These are phyloP conservation scores for Dothideomycetidae sp. DNA, from an alignment of 2,329 filamentous ascomycete genomes.

Conservation along the genomic window DNA sequence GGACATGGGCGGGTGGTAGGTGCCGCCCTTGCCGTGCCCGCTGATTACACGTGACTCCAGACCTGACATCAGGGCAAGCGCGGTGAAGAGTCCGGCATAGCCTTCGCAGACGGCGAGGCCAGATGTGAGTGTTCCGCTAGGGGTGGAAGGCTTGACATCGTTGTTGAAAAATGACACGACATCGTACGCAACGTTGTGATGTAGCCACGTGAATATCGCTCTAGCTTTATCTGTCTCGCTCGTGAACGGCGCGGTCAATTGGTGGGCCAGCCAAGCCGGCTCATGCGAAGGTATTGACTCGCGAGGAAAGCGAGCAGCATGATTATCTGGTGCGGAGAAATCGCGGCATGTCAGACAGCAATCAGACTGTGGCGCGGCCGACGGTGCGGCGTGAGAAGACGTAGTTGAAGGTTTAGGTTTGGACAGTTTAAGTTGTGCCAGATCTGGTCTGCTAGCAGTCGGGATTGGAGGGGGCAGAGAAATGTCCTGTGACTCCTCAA, in stretches of 20 bases:
- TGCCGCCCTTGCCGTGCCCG: constrained; percentile 79
- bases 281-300: constrained; percentile 52
- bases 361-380: constrained; percentile 12
- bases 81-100: constrained; percentile 70
- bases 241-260: constrained; percentile 64
- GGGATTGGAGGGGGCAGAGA: constrained; percentile 38
- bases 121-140: constrained; percentile 56
- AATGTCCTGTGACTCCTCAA: constrained; percentile 3
- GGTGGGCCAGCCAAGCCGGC: constrained; percentile 59
- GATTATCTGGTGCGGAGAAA: constrained; percentile 65
- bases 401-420: constrained; percentile 27
- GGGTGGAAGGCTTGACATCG: constrained; percentile 50
- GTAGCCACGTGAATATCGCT: constrained; percentile 86
- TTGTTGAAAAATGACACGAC: constrained; percentile 61
- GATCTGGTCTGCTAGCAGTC: constrained; percentile 41
- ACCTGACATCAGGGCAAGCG: constrained; percentile 64
- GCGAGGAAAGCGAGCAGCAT: constrained; percentile 64
- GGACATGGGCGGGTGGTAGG: constrained; percentile 47
- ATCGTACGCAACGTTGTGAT: constrained; percentile 86
- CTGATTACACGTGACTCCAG: constrained; percentile 60
- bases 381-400: constrained; percentile 13
- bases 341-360: constrained; percentile 74
- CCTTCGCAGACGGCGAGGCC: constrained; percentile 85
- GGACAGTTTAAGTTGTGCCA: constrained; percentile 40
- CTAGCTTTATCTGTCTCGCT: constrained; percentile 90